Conservation (phyloP, 306 rosid genomes). For the Cicer chorassanicum region DNA sequence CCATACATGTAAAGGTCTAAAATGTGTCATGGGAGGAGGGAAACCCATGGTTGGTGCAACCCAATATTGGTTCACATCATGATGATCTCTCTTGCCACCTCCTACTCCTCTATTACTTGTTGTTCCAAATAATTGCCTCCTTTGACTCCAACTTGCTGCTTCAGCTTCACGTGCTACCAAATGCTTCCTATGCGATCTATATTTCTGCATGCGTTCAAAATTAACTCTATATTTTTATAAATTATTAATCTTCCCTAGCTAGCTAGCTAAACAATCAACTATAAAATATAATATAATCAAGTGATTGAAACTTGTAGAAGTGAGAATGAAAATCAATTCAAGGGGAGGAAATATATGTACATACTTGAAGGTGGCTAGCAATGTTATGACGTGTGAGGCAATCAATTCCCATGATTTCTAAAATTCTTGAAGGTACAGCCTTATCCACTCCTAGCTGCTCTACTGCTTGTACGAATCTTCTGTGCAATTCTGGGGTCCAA, state of each 20-base stretch:
- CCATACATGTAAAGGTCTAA: conserved; percentile 94
- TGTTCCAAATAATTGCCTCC: conserved; percentile 64
- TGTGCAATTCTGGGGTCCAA: conserved; percentile 97
- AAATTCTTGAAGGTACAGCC: conserved; percentile 96
- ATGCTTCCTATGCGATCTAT: conserved; percentile 89
- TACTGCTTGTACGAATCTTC: conserved; percentile 94
- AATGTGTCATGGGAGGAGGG: conserved; percentile 71
- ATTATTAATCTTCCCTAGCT: neutral
- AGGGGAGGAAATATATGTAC: neutral
- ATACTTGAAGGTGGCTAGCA: conserved; percentile 98
- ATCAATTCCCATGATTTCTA: conserved; percentile 95
- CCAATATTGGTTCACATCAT: conserved; percentile 57
- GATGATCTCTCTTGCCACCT: conserved; percentile 60
- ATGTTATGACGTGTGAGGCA: conserved; percentile 99
- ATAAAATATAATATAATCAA: too few relatives aligned
- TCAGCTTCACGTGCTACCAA: conserved; percentile 93
- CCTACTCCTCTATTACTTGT: conserved; percentile 13
- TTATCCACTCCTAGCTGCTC: conserved; percentile 97
- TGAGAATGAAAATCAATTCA: neutral
- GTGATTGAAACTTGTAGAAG: neutral
- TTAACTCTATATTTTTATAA: neutral
- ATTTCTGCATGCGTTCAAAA: conserved; percentile 61
- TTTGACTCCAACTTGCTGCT: conserved; percentile 89
- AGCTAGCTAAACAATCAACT: neutral
- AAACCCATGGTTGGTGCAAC: conserved; percentile 81